Conservation (phyloP, 2,329 filamentous ascomycete genomes). For the Ophiostoma quercus region DNA sequence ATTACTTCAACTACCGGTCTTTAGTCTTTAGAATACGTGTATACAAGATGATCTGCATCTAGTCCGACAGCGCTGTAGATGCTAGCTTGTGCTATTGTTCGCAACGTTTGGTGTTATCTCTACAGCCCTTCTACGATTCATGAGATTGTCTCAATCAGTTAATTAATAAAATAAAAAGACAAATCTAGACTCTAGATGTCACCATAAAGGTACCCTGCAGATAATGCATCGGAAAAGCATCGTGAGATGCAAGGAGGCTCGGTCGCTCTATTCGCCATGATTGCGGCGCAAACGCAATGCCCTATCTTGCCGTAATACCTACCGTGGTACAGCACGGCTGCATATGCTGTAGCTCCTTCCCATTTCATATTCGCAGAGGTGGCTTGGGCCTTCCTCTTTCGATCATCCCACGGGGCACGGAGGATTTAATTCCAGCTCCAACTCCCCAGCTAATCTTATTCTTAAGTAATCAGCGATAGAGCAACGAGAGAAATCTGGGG, state of each 20-base stretch:
- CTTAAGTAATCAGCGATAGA: background rate
- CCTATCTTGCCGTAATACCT: background rate
- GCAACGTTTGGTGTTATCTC: background rate
- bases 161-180: background rate
- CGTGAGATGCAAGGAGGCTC: background rate
- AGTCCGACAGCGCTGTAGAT: background rate
- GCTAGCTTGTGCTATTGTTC: background rate
- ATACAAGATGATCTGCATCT: background rate
- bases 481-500: background rate
- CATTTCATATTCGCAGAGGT: background rate
- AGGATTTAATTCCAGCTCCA: background rate
- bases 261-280: background rate
- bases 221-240: background rate
- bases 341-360: conserved; percentile 4
- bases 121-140: background rate
- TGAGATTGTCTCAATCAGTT: background rate
- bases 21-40: no score
- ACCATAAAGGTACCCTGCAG: background rate
- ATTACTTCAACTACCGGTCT: background rate
- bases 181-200: background rate
- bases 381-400: background rate
- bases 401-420: background rate
- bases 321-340: background rate
- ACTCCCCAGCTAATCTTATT: background rate
- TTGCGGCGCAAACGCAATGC: background rate